Percentiles rank a stretch among this genome's conserved stretches.
Evolutionary conservation across 2,329 filamentous ascomycete species (phyloP).

Genomic region (Colletotrichum sp.): DNA sequence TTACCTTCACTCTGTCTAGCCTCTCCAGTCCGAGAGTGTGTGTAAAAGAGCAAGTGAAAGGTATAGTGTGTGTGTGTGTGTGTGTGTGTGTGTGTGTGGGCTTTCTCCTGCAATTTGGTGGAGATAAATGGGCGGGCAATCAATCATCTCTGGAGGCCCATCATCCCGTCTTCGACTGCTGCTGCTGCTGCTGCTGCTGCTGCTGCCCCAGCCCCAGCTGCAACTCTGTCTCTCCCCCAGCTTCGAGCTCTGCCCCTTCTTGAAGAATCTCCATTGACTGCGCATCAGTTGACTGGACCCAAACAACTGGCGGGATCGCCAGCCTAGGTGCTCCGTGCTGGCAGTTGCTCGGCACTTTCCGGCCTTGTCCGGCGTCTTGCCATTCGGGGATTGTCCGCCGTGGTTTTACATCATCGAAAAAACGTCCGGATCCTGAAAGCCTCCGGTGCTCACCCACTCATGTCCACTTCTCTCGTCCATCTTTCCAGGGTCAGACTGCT

Average conservation of each 20-base stretch:
- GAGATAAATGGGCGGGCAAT: not conserved
- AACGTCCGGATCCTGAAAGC: conserved; percentile 5
- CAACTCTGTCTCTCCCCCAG: too few species aligned
- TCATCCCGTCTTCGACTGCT: not conserved
- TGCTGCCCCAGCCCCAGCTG: too few species aligned
- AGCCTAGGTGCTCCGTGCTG: not conserved
- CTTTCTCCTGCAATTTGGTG: not conserved
- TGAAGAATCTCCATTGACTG: too few species aligned
- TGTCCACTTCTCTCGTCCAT: not conserved
- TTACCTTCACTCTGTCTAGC: too few species aligned
- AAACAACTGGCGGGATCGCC: not conserved
- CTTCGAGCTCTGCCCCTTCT: too few species aligned
- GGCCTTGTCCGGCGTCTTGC: not conserved
- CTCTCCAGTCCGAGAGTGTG: not conserved
- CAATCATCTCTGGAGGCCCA: not conserved
- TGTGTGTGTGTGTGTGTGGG: not conserved
- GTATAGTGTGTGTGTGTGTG: not conserved
- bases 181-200: too few species aligned
- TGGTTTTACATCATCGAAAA: not conserved
- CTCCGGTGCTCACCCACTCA: not conserved
- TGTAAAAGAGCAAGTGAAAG: not conserved
- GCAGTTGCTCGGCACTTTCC: conserved; percentile 19
- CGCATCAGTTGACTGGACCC: not conserved
- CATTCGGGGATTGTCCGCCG: conserved; percentile 4
- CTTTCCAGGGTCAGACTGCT: not conserved